Percentiles rank a stretch among this genome's conserved stretches.
Conservation (phyloP, 805 yeast genomes). For the Pichia thaimueangensis region DNA sequence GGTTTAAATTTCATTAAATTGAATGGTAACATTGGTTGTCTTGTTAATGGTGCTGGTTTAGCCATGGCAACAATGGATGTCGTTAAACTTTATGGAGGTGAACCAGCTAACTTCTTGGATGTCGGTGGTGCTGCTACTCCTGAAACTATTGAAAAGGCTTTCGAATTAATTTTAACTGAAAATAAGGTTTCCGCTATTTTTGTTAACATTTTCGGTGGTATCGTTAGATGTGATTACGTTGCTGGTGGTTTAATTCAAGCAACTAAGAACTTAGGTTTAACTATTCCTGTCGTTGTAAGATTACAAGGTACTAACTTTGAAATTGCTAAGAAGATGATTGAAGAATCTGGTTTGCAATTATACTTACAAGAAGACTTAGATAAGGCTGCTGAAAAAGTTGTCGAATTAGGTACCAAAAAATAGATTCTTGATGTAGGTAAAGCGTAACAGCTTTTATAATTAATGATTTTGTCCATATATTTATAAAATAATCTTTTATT, state of each 20-base stretch:
- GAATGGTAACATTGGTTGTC: slow-evolving; percentile 97
- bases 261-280: slow-evolving; percentile 82
- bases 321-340: slow-evolving; percentile 79
- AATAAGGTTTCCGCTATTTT: slow-evolving; percentile 87
- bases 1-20: slow-evolving; percentile 95
- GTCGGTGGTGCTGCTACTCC: slow-evolving; percentile 99
- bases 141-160: slow-evolving; percentile 94
- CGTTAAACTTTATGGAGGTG: slow-evolving; percentile 96
- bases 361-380: slow-evolving; percentile 89
- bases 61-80: slow-evolving; percentile 99
- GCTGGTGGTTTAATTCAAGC: slow-evolving; percentile 97
- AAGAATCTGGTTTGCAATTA: slow-evolving; percentile 86
- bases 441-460: too few species aligned
- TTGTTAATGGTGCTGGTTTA: slow-evolving; percentile 99
- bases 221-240: slow-evolving; percentile 97
- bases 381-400: slow-evolving; percentile 95
- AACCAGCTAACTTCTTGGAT: slow-evolving; percentile 98
- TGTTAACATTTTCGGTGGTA: slow-evolving; percentile 98
- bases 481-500: too few species aligned
- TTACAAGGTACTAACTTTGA: slow-evolving; percentile 96
- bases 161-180: slow-evolving; percentile 87
- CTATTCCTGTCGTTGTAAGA: slow-evolving; percentile 95
- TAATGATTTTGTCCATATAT: neutral
- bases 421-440: too few species aligned
- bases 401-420: slow-evolving; percentile 45